phyloP scores from a whole-genome alignment of 2,329 filamentous ascomycete species.

The Lasiodiplodia sp. region DNA sequence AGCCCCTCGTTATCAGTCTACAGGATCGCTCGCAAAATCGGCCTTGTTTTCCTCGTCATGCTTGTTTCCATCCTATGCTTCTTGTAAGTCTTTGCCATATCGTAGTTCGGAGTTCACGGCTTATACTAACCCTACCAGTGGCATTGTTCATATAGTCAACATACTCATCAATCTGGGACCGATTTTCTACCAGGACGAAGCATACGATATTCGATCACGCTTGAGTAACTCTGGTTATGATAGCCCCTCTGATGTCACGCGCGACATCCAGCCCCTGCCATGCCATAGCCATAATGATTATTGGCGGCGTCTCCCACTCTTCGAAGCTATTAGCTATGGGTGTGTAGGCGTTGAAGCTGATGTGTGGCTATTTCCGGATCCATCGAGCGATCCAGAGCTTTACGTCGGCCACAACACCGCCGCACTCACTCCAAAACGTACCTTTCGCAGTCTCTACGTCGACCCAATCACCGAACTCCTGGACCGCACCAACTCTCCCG shows the following conservation, averaged over 20 bases:
- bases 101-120: background rate
- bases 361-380: constrained; percentile 59
- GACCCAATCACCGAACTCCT: constrained; percentile 60
- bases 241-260: constrained; percentile 58
- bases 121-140: constrained; percentile 39
- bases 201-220: constrained; percentile 43
- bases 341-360: constrained; percentile 66
- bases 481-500: constrained; percentile 56
- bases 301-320: constrained; percentile 63
- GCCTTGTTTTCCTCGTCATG: constrained; percentile 34
- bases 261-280: constrained; percentile 57
- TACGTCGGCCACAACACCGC: constrained; percentile 62
- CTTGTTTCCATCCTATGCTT: constrained; percentile 39
- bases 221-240: constrained; percentile 52
- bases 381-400: constrained; percentile 53
- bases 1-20: background rate
- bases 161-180: constrained; percentile 47
- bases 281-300: constrained; percentile 69
- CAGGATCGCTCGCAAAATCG: constrained; percentile 27
- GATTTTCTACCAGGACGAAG: constrained; percentile 46
- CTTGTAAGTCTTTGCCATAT: constrained; percentile 41
- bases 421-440: constrained; percentile 55
- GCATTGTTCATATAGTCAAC: constrained; percentile 51
- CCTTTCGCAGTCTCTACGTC: constrained; percentile 61
- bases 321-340: constrained; percentile 62